Percentiles rank a stretch among this genome's conserved stretches.
Conservation (phyloP, 257 asterid species). For the Petrea volubilis region DNA sequence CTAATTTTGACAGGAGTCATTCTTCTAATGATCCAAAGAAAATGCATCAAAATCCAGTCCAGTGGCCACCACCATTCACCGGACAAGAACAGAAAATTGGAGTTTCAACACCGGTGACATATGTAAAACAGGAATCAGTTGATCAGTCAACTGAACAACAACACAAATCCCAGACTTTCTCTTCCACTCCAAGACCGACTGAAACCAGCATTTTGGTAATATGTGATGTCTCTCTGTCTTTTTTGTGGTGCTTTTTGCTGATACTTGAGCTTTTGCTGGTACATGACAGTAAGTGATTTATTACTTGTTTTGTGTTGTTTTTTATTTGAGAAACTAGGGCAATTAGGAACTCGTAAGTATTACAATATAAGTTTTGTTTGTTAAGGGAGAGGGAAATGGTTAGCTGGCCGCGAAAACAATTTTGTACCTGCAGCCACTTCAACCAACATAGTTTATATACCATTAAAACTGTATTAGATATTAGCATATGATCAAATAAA, state of each 20-base stretch:
- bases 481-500: too few relatives aligned
- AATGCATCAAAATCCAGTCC: conserved; percentile 41
- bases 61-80: conserved; percentile 41
- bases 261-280: conserved; percentile 6
- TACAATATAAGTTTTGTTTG: too few relatives aligned
- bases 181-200: conserved; percentile 41
- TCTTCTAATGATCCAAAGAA: conserved; percentile 57
- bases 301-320: too few relatives aligned
- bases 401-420: too few relatives aligned
- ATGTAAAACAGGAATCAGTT: conserved; percentile 68
- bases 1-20: conserved; percentile 63
- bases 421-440: too few relatives aligned
- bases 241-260: conserved; percentile 4
- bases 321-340: neutral
- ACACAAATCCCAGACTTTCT: conserved; percentile 41
- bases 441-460: too few relatives aligned
- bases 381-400: too few relatives aligned
- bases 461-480: too few relatives aligned
- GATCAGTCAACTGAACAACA: conserved; percentile 74
- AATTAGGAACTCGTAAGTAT: too few relatives aligned
- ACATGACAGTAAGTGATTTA: too few relatives aligned
- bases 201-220: conserved; percentile 49
- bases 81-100: conserved; percentile 50
- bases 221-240: conserved; percentile 14
- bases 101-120: conserved; percentile 41